Conservation (phyloP, 495 filamentous ascomycete genomes). For the Neurospora sublineolata region DNA sequence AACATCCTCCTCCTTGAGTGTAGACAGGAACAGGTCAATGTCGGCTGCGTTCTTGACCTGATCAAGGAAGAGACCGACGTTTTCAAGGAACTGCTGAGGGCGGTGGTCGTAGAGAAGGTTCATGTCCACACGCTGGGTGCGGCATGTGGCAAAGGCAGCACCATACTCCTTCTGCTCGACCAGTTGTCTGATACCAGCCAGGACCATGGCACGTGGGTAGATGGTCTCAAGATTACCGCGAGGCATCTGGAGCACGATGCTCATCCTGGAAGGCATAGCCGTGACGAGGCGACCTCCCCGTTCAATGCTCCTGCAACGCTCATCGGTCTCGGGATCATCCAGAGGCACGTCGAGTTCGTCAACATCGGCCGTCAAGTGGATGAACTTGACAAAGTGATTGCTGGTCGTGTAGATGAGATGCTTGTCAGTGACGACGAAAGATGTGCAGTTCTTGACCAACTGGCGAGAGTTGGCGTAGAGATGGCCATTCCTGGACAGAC, state of each 20-base stretch:
- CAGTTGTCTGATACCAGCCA: conserved; percentile 72
- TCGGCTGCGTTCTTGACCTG: conserved; percentile 77
- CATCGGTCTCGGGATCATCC: conserved; percentile 85
- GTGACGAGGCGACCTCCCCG: conserved; percentile 77
- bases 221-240: conserved; percentile 93
- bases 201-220: conserved; percentile 80
- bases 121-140: conserved; percentile 91
- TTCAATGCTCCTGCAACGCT: conserved; percentile 85
- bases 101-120: conserved; percentile 95
- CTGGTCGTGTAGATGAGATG: conserved; percentile 88
- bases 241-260: conserved; percentile 81
- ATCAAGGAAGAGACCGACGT: conserved; percentile 65
- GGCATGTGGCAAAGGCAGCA: conserved; percentile 73
- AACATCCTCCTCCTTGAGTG: conserved; percentile 84
- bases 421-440: conserved; percentile 67
- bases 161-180: conserved; percentile 72
- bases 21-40: conserved; percentile 86
- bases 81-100: conserved; percentile 68
- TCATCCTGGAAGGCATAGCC: conserved; percentile 77
- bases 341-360: conserved; percentile 66
- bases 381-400: conserved; percentile 84
- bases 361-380: conserved; percentile 51
- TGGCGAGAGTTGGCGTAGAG: conserved; percentile 66
- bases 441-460: conserved; percentile 78
- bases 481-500: conserved; percentile 59